Percentiles rank a stretch among this genome's conserved stretches.
These are phyloP conservation scores for Halenospora varia DNA, from an alignment of 495 filamentous ascomycete species.

Conservation along the genomic window DNA sequence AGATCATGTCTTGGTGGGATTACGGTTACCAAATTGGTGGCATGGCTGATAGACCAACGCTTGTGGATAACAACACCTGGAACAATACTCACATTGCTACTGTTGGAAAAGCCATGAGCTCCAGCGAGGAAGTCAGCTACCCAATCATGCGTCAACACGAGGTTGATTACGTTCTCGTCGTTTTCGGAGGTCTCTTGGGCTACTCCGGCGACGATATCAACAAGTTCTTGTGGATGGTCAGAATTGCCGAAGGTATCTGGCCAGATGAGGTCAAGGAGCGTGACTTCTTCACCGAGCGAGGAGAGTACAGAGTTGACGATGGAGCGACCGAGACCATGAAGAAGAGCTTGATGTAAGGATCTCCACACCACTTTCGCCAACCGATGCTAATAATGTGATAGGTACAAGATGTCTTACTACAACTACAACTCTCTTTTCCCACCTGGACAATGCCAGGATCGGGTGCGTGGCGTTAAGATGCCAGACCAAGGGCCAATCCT, in stretches of 20 bases:
- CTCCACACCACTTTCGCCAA: not conserved
- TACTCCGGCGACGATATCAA: slow-evolving; percentile 99
- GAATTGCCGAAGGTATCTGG: slow-evolving; percentile 99
- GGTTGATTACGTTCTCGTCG: slow-evolving; percentile 95
- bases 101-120: slow-evolving; percentile 99
- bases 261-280: slow-evolving; percentile 97
- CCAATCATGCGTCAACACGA: slow-evolving; percentile 98
- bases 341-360: slow-evolving; percentile 92
- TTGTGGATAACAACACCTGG: slow-evolving; percentile 99
- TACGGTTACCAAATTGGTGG: slow-evolving; percentile 99
- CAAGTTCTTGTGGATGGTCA: slow-evolving; percentile 99
- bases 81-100: slow-evolving; percentile 99
- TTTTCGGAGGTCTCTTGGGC: slow-evolving; percentile 93
- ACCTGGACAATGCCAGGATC: slow-evolving; percentile 83
- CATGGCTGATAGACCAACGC: slow-evolving; percentile 96
- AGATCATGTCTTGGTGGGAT: slow-evolving; percentile 99
- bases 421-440: slow-evolving; percentile 94
- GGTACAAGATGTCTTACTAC: slow-evolving; percentile 99
- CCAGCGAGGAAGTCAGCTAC: slow-evolving; percentile 95
- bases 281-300: slow-evolving; percentile 90
- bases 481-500: slow-evolving; percentile 84
- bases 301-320: slow-evolving; percentile 93
- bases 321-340: slow-evolving; percentile 97
- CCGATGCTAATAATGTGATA: slow-evolving; percentile 41
- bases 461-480: slow-evolving; percentile 77